These are phyloP conservation scores for Sugiyamaella xylanicola DNA, from an alignment of 1,139 yeast species.

Conservation along the genomic window DNA sequence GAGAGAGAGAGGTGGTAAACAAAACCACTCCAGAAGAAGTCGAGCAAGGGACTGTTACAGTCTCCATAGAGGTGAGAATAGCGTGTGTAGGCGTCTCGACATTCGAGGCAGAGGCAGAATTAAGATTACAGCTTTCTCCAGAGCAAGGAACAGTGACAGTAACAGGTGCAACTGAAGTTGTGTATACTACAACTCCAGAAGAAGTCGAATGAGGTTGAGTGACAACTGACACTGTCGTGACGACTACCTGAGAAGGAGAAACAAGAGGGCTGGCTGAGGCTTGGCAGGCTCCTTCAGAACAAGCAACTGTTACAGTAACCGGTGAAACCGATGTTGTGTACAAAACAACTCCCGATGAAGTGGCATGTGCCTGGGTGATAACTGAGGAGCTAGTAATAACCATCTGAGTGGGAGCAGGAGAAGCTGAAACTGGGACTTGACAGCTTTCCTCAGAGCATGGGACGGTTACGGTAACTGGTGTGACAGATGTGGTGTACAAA, in stretches of 20 bases:
- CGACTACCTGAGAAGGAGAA: background rate
- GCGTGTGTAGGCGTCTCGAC: background rate
- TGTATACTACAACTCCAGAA: conserved; percentile 4
- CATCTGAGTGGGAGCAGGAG: background rate
- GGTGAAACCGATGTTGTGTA: conserved; percentile 12
- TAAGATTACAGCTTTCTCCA: background rate
- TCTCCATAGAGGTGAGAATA: conserved; percentile 4
- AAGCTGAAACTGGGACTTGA: background rate
- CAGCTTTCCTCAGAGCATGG: conserved; percentile 12
- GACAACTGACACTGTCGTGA: conserved; percentile 8
- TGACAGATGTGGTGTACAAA: background rate
- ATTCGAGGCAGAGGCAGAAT: background rate
- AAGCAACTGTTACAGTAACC: conserved; percentile 6
- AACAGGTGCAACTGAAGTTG: conserved; percentile 4
- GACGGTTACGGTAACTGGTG: conserved; percentile 16
- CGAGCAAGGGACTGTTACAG: conserved; percentile 22
- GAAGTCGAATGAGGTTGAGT: conserved; percentile 19
- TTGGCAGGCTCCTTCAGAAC: conserved; percentile 4
- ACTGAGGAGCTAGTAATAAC: background rate
- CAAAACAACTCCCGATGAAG: conserved; percentile 8
- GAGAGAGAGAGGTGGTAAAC: conserved; percentile 6
- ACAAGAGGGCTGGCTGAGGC: background rate
- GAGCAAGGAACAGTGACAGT: conserved; percentile 17
- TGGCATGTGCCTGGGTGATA: conserved; percentile 6
- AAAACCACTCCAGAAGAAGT: conserved; percentile 7